Conservation (phyloP, 2,329 filamentous ascomycete species). For the Chaetomiaceae sp. region DNA sequence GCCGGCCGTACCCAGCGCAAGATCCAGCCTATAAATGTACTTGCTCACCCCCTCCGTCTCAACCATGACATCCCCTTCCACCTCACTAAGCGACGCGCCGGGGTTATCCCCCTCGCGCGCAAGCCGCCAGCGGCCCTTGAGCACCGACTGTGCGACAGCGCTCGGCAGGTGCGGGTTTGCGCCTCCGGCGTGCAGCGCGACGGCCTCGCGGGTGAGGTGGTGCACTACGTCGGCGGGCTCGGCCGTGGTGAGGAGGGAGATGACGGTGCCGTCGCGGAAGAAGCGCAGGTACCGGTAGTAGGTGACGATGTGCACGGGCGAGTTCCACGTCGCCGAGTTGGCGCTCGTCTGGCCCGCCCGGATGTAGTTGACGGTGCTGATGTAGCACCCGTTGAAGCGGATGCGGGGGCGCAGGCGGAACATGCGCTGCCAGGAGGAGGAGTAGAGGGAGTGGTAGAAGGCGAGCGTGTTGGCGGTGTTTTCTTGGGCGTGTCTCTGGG, state of each 20-base stretch:
- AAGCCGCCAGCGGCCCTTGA: constrained; percentile 52
- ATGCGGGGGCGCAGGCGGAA: constrained; percentile 80
- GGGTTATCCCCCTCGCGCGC: constrained; percentile 33
- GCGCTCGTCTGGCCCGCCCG: constrained; percentile 71
- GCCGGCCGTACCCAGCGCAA: constrained; percentile 63
- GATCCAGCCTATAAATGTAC: constrained; percentile 80
- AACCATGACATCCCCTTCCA: constrained; percentile 67
- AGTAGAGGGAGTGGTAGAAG: constrained; percentile 44
- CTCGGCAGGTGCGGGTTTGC: constrained; percentile 40
- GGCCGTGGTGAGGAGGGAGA: constrained; percentile 74
- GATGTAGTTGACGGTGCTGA: constrained; percentile 93
- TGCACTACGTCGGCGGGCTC: constrained; percentile 88
- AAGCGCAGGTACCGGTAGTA: constrained; percentile 97
- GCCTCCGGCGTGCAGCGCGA: constrained; percentile 44
- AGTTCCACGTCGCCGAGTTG: constrained; percentile 69
- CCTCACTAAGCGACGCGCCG: constrained; percentile 35
- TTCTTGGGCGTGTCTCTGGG: constrained; percentile 25
- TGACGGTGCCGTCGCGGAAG: constrained; percentile 80
- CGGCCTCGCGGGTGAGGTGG: constrained; percentile 67
- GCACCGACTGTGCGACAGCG: constrained; percentile 63
- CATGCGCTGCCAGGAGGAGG: constrained; percentile 59
- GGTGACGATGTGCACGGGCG: constrained; percentile 89
- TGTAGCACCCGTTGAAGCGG: constrained; percentile 94
- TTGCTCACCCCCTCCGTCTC: constrained; percentile 84
- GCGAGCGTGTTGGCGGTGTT: constrained; percentile 38